A percentile compares a stretch with the other conserved stretches of the same genome.
These are phyloP conservation scores for Lojkania enalia DNA, from an alignment of 2,329 filamentous ascomycete species.

Conservation along the genomic window DNA sequence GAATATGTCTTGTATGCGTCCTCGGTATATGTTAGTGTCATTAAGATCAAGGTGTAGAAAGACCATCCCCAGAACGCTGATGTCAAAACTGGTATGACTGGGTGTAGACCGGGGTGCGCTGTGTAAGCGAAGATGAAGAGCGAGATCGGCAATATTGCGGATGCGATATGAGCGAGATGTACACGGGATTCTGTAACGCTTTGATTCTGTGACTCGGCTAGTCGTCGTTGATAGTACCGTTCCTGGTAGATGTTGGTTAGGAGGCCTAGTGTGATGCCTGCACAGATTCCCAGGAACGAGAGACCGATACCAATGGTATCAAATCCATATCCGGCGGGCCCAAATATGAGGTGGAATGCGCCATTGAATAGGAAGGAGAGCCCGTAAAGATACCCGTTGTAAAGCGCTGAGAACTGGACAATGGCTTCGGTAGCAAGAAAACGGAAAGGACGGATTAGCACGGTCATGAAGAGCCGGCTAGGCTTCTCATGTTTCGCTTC, in stretches of 20 bases:
- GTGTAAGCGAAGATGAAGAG: conserved; percentile 44
- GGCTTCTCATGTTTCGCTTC: conserved; percentile 45
- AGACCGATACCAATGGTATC: conserved; percentile 46
- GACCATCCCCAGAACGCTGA: conserved; percentile 55
- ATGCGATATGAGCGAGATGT: conserved; percentile 46
- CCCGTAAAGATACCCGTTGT: conserved; percentile 56
- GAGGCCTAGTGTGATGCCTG: conserved; percentile 49
- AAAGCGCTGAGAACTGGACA: conserved; percentile 52
- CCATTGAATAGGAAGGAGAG: conserved; percentile 56
- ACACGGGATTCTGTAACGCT: conserved; percentile 51
- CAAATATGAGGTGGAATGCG: conserved; percentile 55
- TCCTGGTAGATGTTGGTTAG: conserved; percentile 53
- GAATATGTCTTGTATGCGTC: conserved; percentile 53
- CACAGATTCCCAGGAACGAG: conserved; percentile 46
- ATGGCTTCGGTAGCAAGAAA: conserved; percentile 54
- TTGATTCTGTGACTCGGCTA: conserved; percentile 31
- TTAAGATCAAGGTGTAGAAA: conserved; percentile 56
- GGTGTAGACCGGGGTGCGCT: conserved; percentile 27
- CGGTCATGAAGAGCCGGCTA: conserved; percentile 47
- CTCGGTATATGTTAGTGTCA: conserved; percentile 55
- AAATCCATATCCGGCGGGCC: conserved; percentile 48
- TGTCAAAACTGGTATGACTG: conserved; percentile 54
- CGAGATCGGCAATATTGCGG: conserved; percentile 42
- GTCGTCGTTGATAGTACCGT: conserved; percentile 44
- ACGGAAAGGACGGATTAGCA: conserved; percentile 52